A percentile compares a stretch with the other conserved stretches of the same genome.
These are phyloP conservation scores for Penicillium sp. DNA, from an alignment of 2,329 filamentous ascomycete species.

Conservation along the genomic window DNA sequence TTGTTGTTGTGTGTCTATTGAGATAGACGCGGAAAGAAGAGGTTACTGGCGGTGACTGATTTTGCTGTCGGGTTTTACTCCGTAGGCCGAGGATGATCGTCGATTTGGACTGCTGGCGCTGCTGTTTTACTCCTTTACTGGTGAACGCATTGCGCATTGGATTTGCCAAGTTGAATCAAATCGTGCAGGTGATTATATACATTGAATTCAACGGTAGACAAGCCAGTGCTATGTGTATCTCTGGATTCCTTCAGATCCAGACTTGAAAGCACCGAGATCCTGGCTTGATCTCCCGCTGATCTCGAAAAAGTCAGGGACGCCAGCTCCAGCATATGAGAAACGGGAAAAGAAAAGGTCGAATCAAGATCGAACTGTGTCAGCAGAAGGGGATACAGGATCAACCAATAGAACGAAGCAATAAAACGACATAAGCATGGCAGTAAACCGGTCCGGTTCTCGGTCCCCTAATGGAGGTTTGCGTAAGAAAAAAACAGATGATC, in stretches of 20 bases:
- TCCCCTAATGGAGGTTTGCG: slow-evolving; percentile 14
- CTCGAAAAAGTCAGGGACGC: slow-evolving; percentile 3
- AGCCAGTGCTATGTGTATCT: not conserved
- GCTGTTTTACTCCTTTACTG: no score
- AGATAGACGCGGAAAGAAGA: not conserved
- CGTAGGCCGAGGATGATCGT: not conserved
- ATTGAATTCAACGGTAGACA: not conserved
- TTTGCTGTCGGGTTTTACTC: not conserved
- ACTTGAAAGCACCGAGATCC: not conserved
- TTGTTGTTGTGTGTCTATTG: not conserved
- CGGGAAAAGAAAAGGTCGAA: not conserved
- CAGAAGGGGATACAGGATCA: no score
- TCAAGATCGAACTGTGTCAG: no score
- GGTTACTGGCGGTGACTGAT: not conserved
- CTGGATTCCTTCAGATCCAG: not conserved
- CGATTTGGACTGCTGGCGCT: not conserved
- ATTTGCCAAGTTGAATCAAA: not conserved
- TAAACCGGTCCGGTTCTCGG: slow-evolving; percentile 17
- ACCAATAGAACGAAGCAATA: slow-evolving; percentile 3
- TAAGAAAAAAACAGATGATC: slow-evolving; percentile 10
- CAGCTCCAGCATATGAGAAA: slow-evolving; percentile 4
- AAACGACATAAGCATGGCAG: slow-evolving; percentile 13
- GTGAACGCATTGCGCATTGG: no score
- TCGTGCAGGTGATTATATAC: slow-evolving; percentile 4
- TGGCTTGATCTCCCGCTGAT: not conserved